These are phyloP conservation scores for Kandelia obovata DNA, from an alignment of 345 rosid species.

Conservation along the genomic window DNA sequence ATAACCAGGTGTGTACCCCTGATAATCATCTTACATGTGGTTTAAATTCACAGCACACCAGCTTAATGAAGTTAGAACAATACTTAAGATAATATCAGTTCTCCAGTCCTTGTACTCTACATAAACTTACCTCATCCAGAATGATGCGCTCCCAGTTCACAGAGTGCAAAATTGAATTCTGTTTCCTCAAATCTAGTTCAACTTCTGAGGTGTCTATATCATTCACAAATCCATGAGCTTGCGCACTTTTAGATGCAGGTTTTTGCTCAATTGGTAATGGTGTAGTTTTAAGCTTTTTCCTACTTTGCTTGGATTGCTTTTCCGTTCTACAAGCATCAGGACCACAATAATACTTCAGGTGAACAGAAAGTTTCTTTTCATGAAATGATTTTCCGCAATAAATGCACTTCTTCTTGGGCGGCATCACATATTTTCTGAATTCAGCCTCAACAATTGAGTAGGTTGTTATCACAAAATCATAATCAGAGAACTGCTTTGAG, in stretches of 20 bases:
- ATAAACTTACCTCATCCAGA: slow-evolving; percentile 76
- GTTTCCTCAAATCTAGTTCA: slow-evolving; percentile 25
- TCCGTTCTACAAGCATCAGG: slow-evolving; percentile 65
- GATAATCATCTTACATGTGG: too few species aligned
- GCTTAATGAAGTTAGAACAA: neutral
- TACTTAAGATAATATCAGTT: neutral
- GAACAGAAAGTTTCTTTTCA: slow-evolving; percentile 44
- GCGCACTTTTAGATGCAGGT: slow-evolving; percentile 15
- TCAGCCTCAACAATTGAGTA: slow-evolving; percentile 77
- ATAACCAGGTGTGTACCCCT: too few species aligned
- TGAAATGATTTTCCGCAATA: slow-evolving; percentile 63
- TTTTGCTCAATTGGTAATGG: slow-evolving; percentile 20
- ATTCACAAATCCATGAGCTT: slow-evolving; percentile 17
- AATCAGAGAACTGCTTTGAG: slow-evolving; percentile 46
- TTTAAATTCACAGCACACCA: too few species aligned
- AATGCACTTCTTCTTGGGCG: slow-evolving; percentile 56
- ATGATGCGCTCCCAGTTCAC: slow-evolving; percentile 82
- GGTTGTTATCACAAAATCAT: slow-evolving; percentile 87
- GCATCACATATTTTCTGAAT: slow-evolving; percentile 67
- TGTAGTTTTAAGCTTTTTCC: slow-evolving; percentile 41
- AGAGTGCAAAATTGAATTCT: slow-evolving; percentile 67
- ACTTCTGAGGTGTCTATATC: slow-evolving; percentile 9
- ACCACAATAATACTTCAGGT: slow-evolving; percentile 71
- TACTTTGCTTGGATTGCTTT: slow-evolving; percentile 81
- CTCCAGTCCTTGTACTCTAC: neutral